Evolutionary conservation across 139 green algal species (phyloP).

Genomic region (Gonium pectorale): DNA sequence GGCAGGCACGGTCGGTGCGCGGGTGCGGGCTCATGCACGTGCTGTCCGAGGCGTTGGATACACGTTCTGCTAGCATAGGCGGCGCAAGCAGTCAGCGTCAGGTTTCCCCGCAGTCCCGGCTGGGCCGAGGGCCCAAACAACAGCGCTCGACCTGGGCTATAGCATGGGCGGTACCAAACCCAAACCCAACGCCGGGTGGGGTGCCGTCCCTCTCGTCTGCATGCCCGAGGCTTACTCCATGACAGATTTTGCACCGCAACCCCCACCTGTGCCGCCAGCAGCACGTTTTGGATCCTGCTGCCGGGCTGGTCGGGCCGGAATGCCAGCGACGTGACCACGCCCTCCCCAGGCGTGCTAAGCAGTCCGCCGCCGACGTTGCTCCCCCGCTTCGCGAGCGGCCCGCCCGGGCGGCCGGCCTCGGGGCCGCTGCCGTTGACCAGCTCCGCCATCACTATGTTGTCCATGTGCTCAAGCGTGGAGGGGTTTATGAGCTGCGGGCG

Average conservation of each 20-base stretch:
- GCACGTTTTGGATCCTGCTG: constrained; percentile 41
- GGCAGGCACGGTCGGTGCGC: neutral
- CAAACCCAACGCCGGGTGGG: neutral
- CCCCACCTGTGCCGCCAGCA: constrained; percentile 49
- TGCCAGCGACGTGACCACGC: constrained; percentile 32
- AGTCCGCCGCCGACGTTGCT: neutral
- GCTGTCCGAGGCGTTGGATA: neutral
- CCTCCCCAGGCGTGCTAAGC: neutral
- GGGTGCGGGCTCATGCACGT: neutral
- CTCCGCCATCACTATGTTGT: constrained; percentile 29
- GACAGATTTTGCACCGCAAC: neutral
- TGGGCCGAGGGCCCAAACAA: too few species aligned
- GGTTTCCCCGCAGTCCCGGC: too few species aligned
- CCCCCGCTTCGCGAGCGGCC: neutral
- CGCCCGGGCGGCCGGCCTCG: neutral
- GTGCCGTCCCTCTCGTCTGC: neutral
- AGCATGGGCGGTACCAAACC: neutral
- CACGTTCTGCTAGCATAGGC: neutral
- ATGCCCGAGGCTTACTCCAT: neutral
- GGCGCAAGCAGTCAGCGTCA: neutral
- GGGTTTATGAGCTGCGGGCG: constrained; percentile 37
- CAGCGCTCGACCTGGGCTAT: neutral
- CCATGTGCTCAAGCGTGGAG: constrained; percentile 28
- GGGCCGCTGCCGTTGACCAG: constrained; percentile 6
- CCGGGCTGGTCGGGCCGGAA: constrained; percentile 31